Base-by-base conservation (phyloP, 306 rosid genomes). In the Fagus sylvatica region DNA sequence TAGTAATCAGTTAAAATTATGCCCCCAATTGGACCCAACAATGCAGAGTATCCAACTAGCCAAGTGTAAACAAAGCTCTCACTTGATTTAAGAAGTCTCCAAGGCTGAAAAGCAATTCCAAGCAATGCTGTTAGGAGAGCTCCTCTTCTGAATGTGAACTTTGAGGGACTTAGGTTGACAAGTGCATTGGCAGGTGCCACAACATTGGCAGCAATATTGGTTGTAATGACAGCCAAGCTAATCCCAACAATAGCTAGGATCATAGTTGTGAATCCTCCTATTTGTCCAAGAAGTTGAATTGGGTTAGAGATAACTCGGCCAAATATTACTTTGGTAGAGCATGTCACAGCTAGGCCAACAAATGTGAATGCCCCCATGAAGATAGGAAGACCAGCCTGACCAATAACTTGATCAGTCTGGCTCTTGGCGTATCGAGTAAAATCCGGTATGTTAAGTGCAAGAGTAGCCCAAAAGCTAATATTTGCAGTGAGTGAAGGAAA, bases 101-200 rank as follows among this genome's bases (percentile, higher is more conserved):
- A 94, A 0, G 98, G 98, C 41, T 94, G 98, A 46, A 94, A 94
- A 33, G 84, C 90, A 49, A 94, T 89, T 19, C 98, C 98, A 61
- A 94, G 84, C 30, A 92, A 74, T 4, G 98, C 94, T 0, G 97
- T 94, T 0, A 92, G 9, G 71, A 90, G 22, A 19, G 93, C 97
- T 0, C 97, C 97, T 59, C 90, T 89, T 75, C 87, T 86, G 60
- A 92, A 94, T 2, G 89, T 90, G 87, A 94, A 92, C 75, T 62
- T 66, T 7, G 86, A 59, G 7, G 98, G 97, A 49, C 81, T 89
- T 0, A 94, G 87, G 88, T 90, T 94, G n/a, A 90, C 93, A 7
- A 94, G 90, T 6, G 97, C 98, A 57, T 92, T 94, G 53, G 97
- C 93, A 28, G 98, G 97, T 49, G 97, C 98, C 13, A 94, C 98